Conservation (phyloP, 2,329 filamentous ascomycete genomes). For the Botrytis porri region DNA sequence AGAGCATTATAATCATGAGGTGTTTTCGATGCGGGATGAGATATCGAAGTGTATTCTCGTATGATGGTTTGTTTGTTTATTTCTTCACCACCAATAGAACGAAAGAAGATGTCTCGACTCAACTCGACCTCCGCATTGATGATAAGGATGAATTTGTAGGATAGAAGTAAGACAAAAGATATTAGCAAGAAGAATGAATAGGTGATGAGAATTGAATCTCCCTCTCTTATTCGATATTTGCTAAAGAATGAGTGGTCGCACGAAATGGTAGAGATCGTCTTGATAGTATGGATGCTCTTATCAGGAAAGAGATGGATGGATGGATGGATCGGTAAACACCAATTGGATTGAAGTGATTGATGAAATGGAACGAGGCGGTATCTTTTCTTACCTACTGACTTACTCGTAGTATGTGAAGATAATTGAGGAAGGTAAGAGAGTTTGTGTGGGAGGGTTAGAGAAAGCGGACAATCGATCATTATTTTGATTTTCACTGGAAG, state of each 20-base stretch:
- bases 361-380: background rate
- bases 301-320: background rate
- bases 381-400: too few relatives aligned
- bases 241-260: too few relatives aligned
- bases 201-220: background rate
- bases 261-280: background rate
- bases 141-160: background rate
- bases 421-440: background rate
- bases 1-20: constrained; percentile 3
- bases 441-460: background rate
- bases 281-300: background rate
- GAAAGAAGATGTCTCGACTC: background rate
- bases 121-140: background rate
- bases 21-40: background rate
- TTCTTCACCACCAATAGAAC: background rate
- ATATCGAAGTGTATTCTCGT: background rate
- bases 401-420: too few relatives aligned
- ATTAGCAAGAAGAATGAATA: background rate
- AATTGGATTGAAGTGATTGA: background rate
- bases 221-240: background rate
- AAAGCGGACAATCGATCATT: background rate
- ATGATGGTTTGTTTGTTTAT: background rate
- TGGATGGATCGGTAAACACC: background rate
- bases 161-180: background rate
- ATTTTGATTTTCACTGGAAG: background rate